phyloP scores from a whole-genome alignment of 2,329 filamentous ascomycete species.

The Talaromyces amestolkiae region DNA sequence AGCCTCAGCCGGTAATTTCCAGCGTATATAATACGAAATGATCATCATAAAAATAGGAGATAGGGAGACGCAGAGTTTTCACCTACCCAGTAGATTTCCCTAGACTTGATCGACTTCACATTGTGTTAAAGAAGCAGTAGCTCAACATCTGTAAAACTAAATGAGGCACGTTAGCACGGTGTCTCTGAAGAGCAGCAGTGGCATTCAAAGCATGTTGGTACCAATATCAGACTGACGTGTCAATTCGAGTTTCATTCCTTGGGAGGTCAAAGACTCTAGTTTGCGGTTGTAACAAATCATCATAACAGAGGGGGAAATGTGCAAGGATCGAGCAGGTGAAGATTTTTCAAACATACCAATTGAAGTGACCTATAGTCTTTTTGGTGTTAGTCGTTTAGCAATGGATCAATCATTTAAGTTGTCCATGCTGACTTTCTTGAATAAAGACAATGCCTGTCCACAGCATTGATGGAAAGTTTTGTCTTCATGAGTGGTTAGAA shows the following conservation, averaged over 20 bases:
- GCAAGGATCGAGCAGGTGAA: constrained; percentile 19
- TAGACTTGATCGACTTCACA: background rate
- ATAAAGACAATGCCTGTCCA: background rate
- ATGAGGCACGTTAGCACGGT: constrained; percentile 5
- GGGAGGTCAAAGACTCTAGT: constrained; percentile 95
- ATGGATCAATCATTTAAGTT: background rate
- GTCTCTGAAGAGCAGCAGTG: background rate
- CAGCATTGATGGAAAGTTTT: constrained; percentile 1
- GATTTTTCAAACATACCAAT: constrained; percentile 18
- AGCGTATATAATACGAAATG: constrained; percentile 64
- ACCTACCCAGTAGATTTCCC: constrained; percentile 27
- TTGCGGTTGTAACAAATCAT: constrained; percentile 80
- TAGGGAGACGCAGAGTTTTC: background rate
- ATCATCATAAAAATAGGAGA: constrained; percentile 57
- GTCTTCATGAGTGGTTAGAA: background rate
- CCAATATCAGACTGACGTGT: constrained; percentile 88
- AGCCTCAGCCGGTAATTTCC: constrained; percentile 95
- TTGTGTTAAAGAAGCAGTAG: background rate
- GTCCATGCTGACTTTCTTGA: background rate
- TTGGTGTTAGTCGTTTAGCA: background rate
- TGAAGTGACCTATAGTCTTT: background rate
- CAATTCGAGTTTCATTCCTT: constrained; percentile 76
- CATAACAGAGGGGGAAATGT: constrained; percentile 50
- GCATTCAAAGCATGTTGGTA: background rate
- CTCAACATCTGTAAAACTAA: background rate